phyloP scores from a whole-genome alignment of 2,329 filamentous ascomycete genomes.

The Penicillium sp. region DNA sequence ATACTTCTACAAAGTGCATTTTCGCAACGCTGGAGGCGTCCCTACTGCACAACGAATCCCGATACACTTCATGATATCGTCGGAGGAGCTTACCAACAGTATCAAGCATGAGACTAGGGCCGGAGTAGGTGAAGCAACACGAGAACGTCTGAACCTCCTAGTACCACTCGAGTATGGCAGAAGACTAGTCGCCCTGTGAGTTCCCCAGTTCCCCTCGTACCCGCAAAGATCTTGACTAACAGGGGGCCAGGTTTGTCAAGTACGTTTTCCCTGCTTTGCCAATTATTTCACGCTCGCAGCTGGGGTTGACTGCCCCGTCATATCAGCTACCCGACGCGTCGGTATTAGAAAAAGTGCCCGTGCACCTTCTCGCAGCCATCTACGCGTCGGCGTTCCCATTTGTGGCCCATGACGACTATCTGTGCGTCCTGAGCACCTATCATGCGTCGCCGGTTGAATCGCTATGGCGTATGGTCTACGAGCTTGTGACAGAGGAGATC shows the following conservation, averaged over 20 bases:
- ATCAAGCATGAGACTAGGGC: slow-evolving; percentile 23
- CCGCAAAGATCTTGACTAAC: slow-evolving; percentile 3
- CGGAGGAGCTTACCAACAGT: slow-evolving; percentile 20
- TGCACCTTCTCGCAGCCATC: slow-evolving; percentile 33
- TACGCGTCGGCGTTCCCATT: slow-evolving; percentile 38
- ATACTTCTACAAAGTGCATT: slow-evolving; percentile 37
- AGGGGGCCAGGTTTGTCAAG: slow-evolving; percentile 26
- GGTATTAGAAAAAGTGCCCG: slow-evolving; percentile 23
- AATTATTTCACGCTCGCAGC: slow-evolving; percentile 34
- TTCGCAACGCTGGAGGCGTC: slow-evolving; percentile 42
- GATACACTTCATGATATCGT: slow-evolving; percentile 32
- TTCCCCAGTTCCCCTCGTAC: neutral
- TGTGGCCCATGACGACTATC: slow-evolving; percentile 31
- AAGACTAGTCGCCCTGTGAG: slow-evolving; percentile 26
- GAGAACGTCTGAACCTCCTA: slow-evolving; percentile 22
- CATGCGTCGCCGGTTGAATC: slow-evolving; percentile 24
- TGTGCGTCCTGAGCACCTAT: slow-evolving; percentile 32
- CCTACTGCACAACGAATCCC: slow-evolving; percentile 37
- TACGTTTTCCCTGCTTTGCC: slow-evolving; percentile 33
- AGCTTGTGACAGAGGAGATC: slow-evolving; percentile 33
- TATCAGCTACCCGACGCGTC: slow-evolving; percentile 22
- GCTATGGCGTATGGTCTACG: slow-evolving; percentile 35
- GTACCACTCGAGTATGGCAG: slow-evolving; percentile 27
- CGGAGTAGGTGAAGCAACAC: slow-evolving; percentile 10
- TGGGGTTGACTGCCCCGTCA: slow-evolving; percentile 21